Evolutionary conservation across 345 rosid species (phyloP), one percentile per base, ranked within the genome.

Genomic region (Draba incana): DNA sequence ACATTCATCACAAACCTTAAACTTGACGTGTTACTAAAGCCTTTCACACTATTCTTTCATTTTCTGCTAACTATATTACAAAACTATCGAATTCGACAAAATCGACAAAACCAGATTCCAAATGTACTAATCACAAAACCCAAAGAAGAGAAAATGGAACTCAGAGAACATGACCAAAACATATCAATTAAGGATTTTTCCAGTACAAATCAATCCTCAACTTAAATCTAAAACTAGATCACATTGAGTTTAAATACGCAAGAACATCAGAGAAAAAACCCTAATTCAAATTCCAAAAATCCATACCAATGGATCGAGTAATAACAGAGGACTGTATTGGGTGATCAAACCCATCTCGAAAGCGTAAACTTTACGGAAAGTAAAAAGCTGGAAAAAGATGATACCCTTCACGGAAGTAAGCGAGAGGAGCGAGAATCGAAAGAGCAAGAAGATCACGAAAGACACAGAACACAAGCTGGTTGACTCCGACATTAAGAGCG

Each of bases 401-500:
- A 51, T 69, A 93, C 98, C 77, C 88, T 74, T 93, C 98, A 41
- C 97, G 97, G 73, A 87, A 9, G 68, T 84, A 90, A 70, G 98
- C 98, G 31, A 84, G 38, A 38, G 98, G 97, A 39, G 92, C 96
- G 39, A 93, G 98, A 74, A 93, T 83, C 23, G 86, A 73, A 71
- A 91, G 89, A 37, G 96, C 99, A 53, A 94, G 79, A 71, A 94
- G 91, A 82, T 94, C 99, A 57, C 99, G 94, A 57, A 75, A 84
- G 69, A 94, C 92, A 58, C 99, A 94, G 80, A 94, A 94, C 52
- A 94, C 99, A 53, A 94, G 85, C 88, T 91, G 97, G 77, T 88
- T 91, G 80, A 94, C 84, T 15, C 99, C 99, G 76, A 82, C 91
- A 57, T 91, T 89, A 63, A 94, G 96, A 62, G 99, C 99, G 13